These are phyloP conservation scores for Gaultheria prostrata DNA, from an alignment of 148 eudicot genomes.

Conservation along the genomic window DNA sequence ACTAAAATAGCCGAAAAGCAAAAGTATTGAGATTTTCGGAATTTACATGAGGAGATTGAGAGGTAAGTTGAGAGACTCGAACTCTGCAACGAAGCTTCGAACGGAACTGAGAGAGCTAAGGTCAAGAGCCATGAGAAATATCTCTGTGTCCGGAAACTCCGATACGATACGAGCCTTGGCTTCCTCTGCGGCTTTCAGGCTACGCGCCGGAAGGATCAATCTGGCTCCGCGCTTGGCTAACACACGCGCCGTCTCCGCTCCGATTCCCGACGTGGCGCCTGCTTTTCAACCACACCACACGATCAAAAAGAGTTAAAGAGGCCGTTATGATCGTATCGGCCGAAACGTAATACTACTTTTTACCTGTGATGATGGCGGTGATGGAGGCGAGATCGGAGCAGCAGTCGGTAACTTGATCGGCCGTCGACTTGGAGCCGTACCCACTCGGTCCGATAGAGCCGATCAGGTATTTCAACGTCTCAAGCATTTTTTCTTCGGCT, in stretches of 20 bases:
- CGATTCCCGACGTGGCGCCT: conserved; percentile 99
- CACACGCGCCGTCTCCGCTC: conserved; percentile 87
- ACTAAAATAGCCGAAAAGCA: no score
- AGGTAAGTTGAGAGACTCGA: conserved; percentile 66
- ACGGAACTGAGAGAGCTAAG: conserved; percentile 83
- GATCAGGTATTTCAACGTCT: conserved; percentile 59
- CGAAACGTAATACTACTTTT: no score
- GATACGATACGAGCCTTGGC: conserved; percentile 52
- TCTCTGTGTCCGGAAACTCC: conserved; percentile 59
- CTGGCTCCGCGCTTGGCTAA: conserved; percentile 78
- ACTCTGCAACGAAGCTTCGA: conserved; percentile 49
- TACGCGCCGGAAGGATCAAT: conserved; percentile 70
- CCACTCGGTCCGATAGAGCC: conserved; percentile 83
- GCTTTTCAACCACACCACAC: conserved; percentile 2
- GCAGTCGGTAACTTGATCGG: conserved; percentile 64
- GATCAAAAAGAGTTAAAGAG: no score
- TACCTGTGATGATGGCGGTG: conserved; percentile 95
- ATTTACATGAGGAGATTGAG: conserved; percentile 87
- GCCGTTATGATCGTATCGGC: no score
- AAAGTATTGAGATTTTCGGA: background rate
- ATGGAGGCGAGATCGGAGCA: conserved; percentile 43
- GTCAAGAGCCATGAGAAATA: conserved; percentile 73
- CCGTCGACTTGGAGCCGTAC: conserved; percentile 82
- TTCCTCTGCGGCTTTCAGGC: conserved; percentile 71
- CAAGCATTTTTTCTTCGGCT: conserved; percentile 55